Evolutionary conservation across 192 early-diverging fungal species (phyloP).

Genomic region (Obelidium mucronatum): DNA sequence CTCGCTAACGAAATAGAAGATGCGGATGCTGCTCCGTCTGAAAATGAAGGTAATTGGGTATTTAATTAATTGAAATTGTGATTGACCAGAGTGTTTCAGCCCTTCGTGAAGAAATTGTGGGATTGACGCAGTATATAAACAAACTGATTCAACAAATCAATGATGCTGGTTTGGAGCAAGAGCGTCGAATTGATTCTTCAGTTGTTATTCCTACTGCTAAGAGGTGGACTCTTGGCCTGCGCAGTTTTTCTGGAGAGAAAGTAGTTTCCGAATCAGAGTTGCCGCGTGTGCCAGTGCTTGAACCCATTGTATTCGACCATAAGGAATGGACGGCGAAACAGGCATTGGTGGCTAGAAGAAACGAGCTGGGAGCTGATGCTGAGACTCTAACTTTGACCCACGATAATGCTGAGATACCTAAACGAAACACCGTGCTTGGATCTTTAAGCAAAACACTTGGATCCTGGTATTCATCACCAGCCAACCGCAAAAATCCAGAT

Average conservation of each 20-base stretch:
- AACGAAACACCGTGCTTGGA: no score
- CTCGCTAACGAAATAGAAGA: background rate
- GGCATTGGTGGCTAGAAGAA: no score
- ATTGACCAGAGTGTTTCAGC: background rate
- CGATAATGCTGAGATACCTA: no score
- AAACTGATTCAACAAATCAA: slow-evolving; percentile 5
- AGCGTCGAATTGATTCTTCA: background rate
- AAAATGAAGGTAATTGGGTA: slow-evolving; percentile 8
- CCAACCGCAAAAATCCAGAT: no score
- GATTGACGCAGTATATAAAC: slow-evolving; percentile 21
- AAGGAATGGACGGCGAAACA: slow-evolving; percentile 6
- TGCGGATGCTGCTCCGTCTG: background rate
- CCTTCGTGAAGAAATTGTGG: slow-evolving; percentile 1
- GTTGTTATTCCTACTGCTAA: background rate
- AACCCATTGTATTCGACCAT: background rate
- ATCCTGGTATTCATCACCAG: no score
- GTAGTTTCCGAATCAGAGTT: no score
- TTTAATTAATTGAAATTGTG: no score
- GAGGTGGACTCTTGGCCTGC: background rate
- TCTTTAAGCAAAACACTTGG: no score
- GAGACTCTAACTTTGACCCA: no score
- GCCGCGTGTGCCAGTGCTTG: background rate
- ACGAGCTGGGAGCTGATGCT: no score
- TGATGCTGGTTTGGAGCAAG: background rate
- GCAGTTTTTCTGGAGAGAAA: slow-evolving; percentile 11